Percentiles rank a stretch among this genome's conserved stretches.
Conservation (phyloP, 2,329 filamentous ascomycete species). For the Akanthomyces muscarius region DNA sequence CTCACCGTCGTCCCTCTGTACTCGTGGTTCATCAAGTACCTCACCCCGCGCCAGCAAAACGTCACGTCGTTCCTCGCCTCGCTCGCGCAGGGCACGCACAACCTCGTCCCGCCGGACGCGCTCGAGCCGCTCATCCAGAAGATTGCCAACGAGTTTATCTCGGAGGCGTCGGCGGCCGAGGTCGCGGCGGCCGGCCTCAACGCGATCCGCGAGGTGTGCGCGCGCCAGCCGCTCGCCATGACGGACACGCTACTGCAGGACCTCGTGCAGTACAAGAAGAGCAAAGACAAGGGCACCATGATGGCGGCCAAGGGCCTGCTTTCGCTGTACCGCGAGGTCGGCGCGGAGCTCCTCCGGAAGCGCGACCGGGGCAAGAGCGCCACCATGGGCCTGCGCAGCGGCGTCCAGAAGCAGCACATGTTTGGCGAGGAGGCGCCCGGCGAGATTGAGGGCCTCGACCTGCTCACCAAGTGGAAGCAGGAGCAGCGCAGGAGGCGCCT, state of each 20-base stretch:
- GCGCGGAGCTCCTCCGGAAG: constrained; percentile 82
- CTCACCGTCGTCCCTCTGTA: constrained; percentile 86
- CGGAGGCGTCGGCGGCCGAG: constrained; percentile 85
- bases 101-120: constrained; percentile 85
- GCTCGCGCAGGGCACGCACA: constrained; percentile 86
- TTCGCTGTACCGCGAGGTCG: constrained; percentile 86
- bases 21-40: constrained; percentile 91
- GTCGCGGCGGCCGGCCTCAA: constrained; percentile 91
- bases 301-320: constrained; percentile 95
- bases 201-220: constrained; percentile 90
- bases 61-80: constrained; percentile 93
- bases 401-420: constrained; percentile 69
- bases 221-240: constrained; percentile 92
- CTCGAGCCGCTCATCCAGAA: constrained; percentile 88
- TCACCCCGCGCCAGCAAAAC: constrained; percentile 81
- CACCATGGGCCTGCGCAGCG: constrained; percentile 72
- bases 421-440: constrained; percentile 80
- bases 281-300: constrained; percentile 98
- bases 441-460: constrained; percentile 85
- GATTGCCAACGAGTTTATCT: constrained; percentile 98
- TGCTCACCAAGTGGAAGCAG: constrained; percentile 90
- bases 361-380: constrained; percentile 89
- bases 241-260: constrained; percentile 93
- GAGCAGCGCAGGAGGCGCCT: constrained; percentile 76
- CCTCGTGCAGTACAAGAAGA: constrained; percentile 91